Evolutionary conservation across 2,329 filamentous ascomycete genomes (phyloP), one percentile per base, ranked within the genome.

Genomic region (Aspergillus brunneoviolaceus): DNA sequence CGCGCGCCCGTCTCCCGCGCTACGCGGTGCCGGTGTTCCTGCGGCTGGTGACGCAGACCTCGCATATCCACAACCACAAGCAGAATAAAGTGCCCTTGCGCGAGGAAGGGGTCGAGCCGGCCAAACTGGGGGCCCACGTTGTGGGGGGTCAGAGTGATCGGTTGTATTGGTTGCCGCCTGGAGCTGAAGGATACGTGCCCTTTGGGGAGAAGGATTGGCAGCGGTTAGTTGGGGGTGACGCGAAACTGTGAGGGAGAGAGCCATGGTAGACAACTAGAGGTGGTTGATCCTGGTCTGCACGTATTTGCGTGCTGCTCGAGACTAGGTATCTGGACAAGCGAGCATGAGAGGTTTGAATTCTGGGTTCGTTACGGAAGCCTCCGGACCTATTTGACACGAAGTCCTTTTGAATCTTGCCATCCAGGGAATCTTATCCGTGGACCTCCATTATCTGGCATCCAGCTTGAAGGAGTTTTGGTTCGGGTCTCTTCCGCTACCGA

Each of bases 21-120:
- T 93, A 92, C 68, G 90, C 90, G 0, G 88, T 93, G 1, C 90
- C 90, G 0, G 76, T 92, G 2, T 93, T 93, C 76, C 68, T 92
- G 48, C 80, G 89, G 0, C 74, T 91, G 19, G 81, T 89, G 23
- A 76, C 82, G 27, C 72, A 69, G 12, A 60, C 73, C 4, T 68
- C 67, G 9, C 76, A 77, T 59, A 77, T 74, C 39, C 84, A 87
- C 5, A 93, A 92, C 67, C 89, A 91, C 72, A 93, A 93, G 77
- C 89, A 92, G 75, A 90, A 91, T 70, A 93, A 93, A 72, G 83
- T 87, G 1, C 87, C 87, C 0, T 76, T 92, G 50, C 81, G 88
- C 67, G 83, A 84, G 50, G 87, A 90, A 63, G 89, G 88, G 0
- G 83, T 90, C 14, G 84, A 90, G 70, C 82, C 85, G 4, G 71